A percentile compares a stretch with the other conserved stretches of the same genome.
These are phyloP conservation scores for barley (Hordeum vulgare) DNA, from an alignment of 176 grass and related monocot genomes.

Conservation along the genomic window DNA sequence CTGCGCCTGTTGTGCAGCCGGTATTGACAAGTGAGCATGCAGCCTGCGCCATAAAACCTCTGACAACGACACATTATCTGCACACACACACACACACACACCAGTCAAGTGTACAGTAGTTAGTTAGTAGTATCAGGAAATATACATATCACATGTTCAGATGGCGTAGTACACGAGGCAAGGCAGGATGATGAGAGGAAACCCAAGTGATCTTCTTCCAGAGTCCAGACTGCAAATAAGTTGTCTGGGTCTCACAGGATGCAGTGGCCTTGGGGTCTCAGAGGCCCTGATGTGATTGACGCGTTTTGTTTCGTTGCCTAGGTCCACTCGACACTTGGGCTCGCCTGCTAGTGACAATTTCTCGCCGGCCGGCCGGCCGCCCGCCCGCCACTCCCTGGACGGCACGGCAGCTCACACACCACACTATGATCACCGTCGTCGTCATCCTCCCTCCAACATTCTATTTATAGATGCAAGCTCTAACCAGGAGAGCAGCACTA, in stretches of 20 bases:
- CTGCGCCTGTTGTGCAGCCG: background rate
- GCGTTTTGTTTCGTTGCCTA: background rate
- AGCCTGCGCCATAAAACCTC: background rate
- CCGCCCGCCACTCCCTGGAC: background rate
- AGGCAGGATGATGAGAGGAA: background rate
- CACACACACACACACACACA: too few species aligned
- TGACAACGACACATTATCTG: background rate
- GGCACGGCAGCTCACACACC: background rate
- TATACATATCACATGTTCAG: background rate
- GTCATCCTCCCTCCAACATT: background rate
- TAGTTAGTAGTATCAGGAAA: background rate
- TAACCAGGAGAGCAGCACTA: background rate
- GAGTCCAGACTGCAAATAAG: too few species aligned
- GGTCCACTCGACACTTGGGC: background rate
- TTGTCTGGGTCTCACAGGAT: too few species aligned
- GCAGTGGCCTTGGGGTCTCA: background rate
- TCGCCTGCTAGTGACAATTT: background rate
- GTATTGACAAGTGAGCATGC: background rate
- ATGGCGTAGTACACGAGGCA: background rate
- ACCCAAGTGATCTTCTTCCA: background rate
- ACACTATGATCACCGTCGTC: background rate
- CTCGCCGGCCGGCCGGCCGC: background rate
- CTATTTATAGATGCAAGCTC: background rate
- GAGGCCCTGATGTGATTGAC: background rate
- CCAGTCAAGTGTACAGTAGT: too few species aligned